phyloP scores from a whole-genome alignment of 306 rosid genomes.

The Coriaria nepalensis region DNA sequence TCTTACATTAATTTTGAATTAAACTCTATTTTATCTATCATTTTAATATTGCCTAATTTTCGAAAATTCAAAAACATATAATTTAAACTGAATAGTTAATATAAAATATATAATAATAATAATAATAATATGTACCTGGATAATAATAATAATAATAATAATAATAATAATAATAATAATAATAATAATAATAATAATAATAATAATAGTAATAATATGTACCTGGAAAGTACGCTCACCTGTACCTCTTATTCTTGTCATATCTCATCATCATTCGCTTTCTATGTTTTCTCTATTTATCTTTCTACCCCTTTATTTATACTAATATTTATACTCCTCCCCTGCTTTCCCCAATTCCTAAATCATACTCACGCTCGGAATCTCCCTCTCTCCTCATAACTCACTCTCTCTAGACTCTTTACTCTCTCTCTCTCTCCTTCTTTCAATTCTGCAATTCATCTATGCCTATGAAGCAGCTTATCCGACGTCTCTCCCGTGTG shows the following conservation, averaged over 20 bases:
- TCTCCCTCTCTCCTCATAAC: background rate
- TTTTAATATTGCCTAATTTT: too few species aligned
- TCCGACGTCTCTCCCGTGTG: conserved; percentile 71
- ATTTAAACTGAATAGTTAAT: too few species aligned
- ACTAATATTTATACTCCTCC: background rate
- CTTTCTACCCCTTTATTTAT: background rate
- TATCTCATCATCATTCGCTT: conserved; percentile 46
- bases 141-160: too few species aligned
- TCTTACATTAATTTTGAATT: too few species aligned
- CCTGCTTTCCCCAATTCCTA: background rate
- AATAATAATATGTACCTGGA: too few species aligned
- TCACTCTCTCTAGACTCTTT: background rate
- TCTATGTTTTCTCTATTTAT: conserved; percentile 8
- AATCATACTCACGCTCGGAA: background rate
- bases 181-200: too few species aligned
- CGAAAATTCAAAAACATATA: too few species aligned
- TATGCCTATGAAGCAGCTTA: conserved; percentile 56
- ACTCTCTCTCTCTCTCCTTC: background rate
- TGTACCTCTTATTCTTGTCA: conserved; percentile 62
- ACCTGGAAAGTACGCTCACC: conserved; percentile 93
- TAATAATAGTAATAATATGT: too few species aligned
- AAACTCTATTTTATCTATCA: too few species aligned
- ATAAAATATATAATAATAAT: too few species aligned
- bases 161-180: too few species aligned
- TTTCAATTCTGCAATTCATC: background rate